Conservation (phyloP, 768 basidiomycete genomes). For the Suillus variegatus region DNA sequence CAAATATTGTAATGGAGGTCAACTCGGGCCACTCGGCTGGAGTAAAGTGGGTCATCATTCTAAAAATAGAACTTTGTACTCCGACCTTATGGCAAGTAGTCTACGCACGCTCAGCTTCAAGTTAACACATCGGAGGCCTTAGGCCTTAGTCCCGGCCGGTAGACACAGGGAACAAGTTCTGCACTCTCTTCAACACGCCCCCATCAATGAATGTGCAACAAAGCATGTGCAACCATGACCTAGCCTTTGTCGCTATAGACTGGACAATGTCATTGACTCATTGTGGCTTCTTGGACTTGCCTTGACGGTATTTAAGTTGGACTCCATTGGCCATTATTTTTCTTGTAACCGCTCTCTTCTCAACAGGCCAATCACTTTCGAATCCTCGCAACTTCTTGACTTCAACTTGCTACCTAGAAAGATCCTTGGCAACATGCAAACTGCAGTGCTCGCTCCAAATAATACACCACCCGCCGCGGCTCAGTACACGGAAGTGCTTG, state of each 20-base stretch:
- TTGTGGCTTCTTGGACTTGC: neutral
- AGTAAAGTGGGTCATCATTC: no score
- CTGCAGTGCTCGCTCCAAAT: neutral
- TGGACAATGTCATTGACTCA: neutral
- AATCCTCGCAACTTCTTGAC: neutral
- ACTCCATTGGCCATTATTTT: neutral
- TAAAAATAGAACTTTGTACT: no score
- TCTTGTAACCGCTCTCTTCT: neutral
- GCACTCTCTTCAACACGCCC: conserved; percentile 12
- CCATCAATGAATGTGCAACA: neutral
- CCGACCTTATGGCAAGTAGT: no score
- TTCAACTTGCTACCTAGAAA: neutral
- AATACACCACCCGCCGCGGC: neutral
- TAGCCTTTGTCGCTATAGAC: neutral
- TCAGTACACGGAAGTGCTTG: neutral
- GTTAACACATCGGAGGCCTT: no score
- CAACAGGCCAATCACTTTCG: neutral
- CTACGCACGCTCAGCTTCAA: no score
- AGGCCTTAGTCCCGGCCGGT: no score
- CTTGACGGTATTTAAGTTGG: neutral
- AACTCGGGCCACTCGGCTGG: no score
- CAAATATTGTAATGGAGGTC: no score
- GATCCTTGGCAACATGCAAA: neutral
- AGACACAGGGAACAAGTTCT: conserved; percentile 12
- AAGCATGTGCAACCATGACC: neutral